Percentiles rank a stretch among this genome's conserved stretches.
Evolutionary conservation across 441 rosid genomes (phyloP).

Genomic region (Erodium moschatum): DNA sequence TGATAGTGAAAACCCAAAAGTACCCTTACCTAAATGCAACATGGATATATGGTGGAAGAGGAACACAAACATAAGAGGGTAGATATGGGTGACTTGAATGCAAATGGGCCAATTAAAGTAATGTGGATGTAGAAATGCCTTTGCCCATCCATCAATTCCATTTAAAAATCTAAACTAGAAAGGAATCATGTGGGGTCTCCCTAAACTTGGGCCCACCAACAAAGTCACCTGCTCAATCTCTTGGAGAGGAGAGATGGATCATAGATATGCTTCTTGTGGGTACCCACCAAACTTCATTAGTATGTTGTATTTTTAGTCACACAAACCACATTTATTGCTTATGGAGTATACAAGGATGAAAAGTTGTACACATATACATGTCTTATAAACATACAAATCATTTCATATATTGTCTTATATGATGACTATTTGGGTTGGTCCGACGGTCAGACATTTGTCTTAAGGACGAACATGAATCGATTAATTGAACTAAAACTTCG

Average conservation of each 20-base stretch:
- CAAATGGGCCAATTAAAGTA: not conserved
- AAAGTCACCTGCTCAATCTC: not conserved
- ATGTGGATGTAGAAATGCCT: not conserved
- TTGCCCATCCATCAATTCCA: conserved; percentile 18
- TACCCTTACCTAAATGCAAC: not conserved
- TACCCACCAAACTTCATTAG: not conserved
- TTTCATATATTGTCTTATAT: too few species aligned
- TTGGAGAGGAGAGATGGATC: not conserved
- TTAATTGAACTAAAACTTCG: too few species aligned
- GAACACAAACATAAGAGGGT: not conserved
- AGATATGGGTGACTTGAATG: not conserved
- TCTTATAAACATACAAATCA: too few species aligned
- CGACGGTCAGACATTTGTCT: too few species aligned
- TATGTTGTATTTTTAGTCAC: not conserved
- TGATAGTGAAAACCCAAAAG: not conserved
- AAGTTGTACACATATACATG: too few species aligned
- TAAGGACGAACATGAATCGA: too few species aligned
- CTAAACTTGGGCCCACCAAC: not conserved
- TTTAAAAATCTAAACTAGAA: conserved; percentile 12
- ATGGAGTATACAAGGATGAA: too few species aligned
- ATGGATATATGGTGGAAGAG: not conserved
- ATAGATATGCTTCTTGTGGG: not conserved
- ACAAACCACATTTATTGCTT: not conserved
- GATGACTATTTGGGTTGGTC: too few species aligned
- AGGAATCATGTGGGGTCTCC: not conserved